A percentile compares a stretch with the other conserved stretches of the same genome.
Evolutionary conservation across 345 rosid genomes (phyloP).

Genomic region (Cardamine occulta): DNA sequence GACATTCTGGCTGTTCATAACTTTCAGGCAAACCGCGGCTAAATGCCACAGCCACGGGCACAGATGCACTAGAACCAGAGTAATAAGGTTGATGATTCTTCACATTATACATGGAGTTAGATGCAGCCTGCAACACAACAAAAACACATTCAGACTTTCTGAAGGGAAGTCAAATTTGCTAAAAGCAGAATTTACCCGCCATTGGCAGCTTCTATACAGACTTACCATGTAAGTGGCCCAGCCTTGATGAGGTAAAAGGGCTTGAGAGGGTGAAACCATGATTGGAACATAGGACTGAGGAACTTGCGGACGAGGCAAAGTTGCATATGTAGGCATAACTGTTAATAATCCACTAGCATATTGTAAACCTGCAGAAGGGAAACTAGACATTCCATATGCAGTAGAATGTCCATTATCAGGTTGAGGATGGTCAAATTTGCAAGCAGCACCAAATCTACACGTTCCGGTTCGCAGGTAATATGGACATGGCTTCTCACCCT

Average conservation of each 20-base stretch:
- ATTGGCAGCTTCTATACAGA: slow-evolving; percentile 1
- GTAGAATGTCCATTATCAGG: slow-evolving; percentile 57
- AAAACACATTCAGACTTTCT: not conserved
- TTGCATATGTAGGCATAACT: slow-evolving; percentile 60
- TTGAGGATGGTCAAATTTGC: slow-evolving; percentile 90
- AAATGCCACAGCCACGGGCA: slow-evolving; percentile 44
- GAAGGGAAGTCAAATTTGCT: not conserved
- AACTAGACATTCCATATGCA: slow-evolving; percentile 50
- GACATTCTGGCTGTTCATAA: slow-evolving; percentile 77
- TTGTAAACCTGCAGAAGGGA: slow-evolving; percentile 59
- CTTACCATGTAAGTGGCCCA: slow-evolving; percentile 77
- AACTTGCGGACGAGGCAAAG: slow-evolving; percentile 59
- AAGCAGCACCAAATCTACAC: slow-evolving; percentile 76
- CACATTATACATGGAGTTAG: slow-evolving; percentile 52
- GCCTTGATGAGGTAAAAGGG: slow-evolving; percentile 58
- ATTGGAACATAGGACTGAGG: slow-evolving; percentile 63
- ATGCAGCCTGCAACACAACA: slow-evolving; percentile 47
- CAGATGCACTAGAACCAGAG: slow-evolving; percentile 48
- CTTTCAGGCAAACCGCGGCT: slow-evolving; percentile 53
- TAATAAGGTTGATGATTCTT: slow-evolving; percentile 56
- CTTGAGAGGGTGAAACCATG: slow-evolving; percentile 68
- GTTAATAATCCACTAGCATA: slow-evolving; percentile 64
- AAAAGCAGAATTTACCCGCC: not conserved
- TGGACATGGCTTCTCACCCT: slow-evolving; percentile 84
- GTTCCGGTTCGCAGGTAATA: slow-evolving; percentile 73